Percentiles rank a stretch among this genome's conserved stretches.
Evolutionary conservation across 2,329 filamentous ascomycete genomes (phyloP).

Genomic region (Bipolaris bicolor): DNA sequence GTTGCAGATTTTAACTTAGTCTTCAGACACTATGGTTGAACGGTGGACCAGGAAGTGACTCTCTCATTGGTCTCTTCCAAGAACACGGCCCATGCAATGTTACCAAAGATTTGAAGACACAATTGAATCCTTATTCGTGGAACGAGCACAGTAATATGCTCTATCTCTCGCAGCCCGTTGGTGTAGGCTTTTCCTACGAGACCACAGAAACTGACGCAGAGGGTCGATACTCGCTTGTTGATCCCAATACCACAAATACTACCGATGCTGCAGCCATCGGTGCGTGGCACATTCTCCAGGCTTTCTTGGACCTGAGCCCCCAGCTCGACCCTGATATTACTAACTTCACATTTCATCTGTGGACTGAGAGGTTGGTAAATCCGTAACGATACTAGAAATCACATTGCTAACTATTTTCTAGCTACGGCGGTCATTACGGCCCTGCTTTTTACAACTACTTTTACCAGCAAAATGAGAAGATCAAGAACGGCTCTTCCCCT

Average conservation of each 20-base stretch:
- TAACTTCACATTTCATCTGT: conserved; percentile 59
- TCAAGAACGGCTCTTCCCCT: conserved; percentile 54
- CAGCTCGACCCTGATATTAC: conserved; percentile 58
- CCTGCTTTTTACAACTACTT: conserved; percentile 64
- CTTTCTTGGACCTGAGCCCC: conserved; percentile 43
- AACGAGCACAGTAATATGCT: conserved; percentile 50
- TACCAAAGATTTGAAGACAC: conserved; percentile 47
- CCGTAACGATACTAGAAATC: neutral
- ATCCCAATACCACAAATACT: conserved; percentile 39
- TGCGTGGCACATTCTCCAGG: conserved; percentile 47
- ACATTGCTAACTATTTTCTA: conserved; percentile 5
- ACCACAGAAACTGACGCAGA: conserved; percentile 32
- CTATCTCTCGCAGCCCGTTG: conserved; percentile 49
- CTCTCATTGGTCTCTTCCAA: conserved; percentile 63
- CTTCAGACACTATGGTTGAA: conserved; percentile 58
- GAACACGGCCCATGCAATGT: conserved; percentile 37
- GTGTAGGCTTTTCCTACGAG: conserved; percentile 51
- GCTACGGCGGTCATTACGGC: conserved; percentile 57
- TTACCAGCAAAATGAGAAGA: conserved; percentile 61
- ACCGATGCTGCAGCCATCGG: conserved; percentile 44
- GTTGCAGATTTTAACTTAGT: neutral
- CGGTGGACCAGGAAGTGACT: conserved; percentile 58
- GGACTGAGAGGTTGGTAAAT: conserved; percentile 51
- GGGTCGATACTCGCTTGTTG: conserved; percentile 42
- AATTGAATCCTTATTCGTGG: conserved; percentile 49